phyloP scores from a whole-genome alignment of 306 rosid genomes.

The Rosa rugosa region DNA sequence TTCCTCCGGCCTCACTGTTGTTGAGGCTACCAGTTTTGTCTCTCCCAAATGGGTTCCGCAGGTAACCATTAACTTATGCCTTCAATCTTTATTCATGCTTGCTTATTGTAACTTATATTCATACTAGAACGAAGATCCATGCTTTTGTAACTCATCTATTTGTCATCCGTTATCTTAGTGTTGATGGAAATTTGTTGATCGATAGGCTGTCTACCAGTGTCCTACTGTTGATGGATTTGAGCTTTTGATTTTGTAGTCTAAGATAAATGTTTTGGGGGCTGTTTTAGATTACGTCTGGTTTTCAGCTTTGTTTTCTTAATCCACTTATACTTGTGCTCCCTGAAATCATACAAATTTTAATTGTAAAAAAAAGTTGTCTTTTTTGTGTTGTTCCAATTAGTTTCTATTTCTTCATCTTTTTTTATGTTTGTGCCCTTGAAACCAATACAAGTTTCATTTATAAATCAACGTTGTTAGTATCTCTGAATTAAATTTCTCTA shows the following conservation, averaged over 20 bases:
- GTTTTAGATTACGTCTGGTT: background rate
- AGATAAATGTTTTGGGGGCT: background rate
- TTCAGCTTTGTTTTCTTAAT: background rate
- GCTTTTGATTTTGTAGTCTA: background rate
- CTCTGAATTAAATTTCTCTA: background rate
- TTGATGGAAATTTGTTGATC: too few relatives aligned
- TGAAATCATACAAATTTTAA: background rate
- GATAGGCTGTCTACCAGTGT: background rate
- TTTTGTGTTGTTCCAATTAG: background rate
- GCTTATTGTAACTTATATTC: too few relatives aligned
- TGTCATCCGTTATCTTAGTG: too few relatives aligned
- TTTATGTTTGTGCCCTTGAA: background rate
- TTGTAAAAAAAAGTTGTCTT: too few relatives aligned
- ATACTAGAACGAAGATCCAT: background rate
- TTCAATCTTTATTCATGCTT: background rate
- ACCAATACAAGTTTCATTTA: background rate
- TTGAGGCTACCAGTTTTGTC: constrained; percentile 93
- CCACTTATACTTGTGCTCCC: background rate
- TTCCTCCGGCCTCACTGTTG: constrained; percentile 75
- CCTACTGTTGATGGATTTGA: background rate
- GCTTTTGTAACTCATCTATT: too few relatives aligned
- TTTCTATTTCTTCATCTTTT: background rate
- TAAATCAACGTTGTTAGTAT: background rate
- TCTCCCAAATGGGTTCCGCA: constrained; percentile 98
- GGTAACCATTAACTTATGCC: constrained; percentile 33